Base-by-base conservation (phyloP, 345 rosid genomes). In the Citrus hindsii region DNA sequence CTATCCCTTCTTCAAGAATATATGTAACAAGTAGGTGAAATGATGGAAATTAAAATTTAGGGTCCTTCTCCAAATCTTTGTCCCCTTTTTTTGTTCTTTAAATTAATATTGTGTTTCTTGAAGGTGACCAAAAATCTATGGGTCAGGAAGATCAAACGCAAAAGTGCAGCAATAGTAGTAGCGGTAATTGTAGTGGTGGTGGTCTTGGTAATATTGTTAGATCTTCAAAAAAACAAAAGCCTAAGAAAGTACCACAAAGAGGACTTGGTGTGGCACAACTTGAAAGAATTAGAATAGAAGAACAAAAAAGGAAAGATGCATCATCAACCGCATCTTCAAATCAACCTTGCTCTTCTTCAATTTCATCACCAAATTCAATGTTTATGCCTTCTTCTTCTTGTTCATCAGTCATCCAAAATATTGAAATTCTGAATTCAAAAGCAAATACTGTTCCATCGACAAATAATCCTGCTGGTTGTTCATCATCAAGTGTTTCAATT, bases 231-330 rank as follows among this genome's bases (percentile, higher is more conserved):
- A 83, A 82, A 42, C 86, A 79, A 35, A 87, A 89, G 84, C 85
- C 84, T 27, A 89, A 83, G 77, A 89, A 81, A 56, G 84, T 85
- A 8, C 92, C 94, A 28, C 91, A 91, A 76, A 86, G 92, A 81
- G 94, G 94, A 51, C 88, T 91, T 28, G 94, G 94, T 77, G 92
- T 88, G 62, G 92, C 94, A 9, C 92, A 91, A 69, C 84, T 91
- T 63, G 94, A 91, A 77, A 89, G 78, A 79, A 89, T 91, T 72
- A 86, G 92, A 61, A 59, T 91, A 3, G 88, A 89, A 80, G 88
- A 89, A 79, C 90, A 89, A 69, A 83, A 81, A 60, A 82, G 79
- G 85, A 87, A 81, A 76, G 82, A 84, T 79, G 80, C 76, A 12
- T 73, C 83, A 37, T 38, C 81, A 18, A 56, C 79, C 19, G 79